Conservation (phyloP, 78 protist species). For the Dictyostelium purpureum region DNA sequence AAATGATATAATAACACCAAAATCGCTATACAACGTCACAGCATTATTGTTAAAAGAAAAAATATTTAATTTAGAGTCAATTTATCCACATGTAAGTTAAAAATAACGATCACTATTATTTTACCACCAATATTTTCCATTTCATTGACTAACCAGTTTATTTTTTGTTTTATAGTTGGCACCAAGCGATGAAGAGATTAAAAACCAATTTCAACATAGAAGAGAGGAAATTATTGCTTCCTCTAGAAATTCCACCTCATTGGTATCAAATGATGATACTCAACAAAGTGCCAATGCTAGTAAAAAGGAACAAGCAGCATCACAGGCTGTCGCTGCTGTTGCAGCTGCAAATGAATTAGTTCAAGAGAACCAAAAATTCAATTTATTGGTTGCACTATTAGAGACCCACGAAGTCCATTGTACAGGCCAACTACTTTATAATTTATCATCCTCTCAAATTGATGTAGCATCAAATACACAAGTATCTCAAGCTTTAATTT, state of each 20-base stretch:
- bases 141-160: neutral
- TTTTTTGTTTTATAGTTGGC: too few species aligned
- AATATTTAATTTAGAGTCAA: conserved; percentile 41
- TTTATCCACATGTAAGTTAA: conserved; percentile 75
- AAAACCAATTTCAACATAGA: conserved; percentile 12
- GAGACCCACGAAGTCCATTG: neutral
- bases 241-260: neutral
- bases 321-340: neutral
- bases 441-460: neutral
- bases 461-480: conserved; percentile 21
- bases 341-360: too few species aligned
- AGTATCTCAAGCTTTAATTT: conserved; percentile 9
- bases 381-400: conserved; percentile 25
- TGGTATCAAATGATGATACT: neutral
- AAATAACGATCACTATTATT: too few species aligned
- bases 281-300: neutral
- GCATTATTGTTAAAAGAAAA: conserved; percentile 22
- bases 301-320: neutral
- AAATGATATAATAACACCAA: conserved; percentile 18
- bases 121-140: neutral
- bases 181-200: conserved; percentile 61
- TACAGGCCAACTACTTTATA: neutral
- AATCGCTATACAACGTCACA: conserved; percentile 37
- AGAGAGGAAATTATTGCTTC: conserved; percentile 20
- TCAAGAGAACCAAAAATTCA: conserved; percentile 55